Percentiles rank a stretch among this genome's conserved stretches.
These are phyloP conservation scores for Tolypocladium ophioglossoides DNA, from an alignment of 2,329 filamentous ascomycete species.

Conservation along the genomic window DNA sequence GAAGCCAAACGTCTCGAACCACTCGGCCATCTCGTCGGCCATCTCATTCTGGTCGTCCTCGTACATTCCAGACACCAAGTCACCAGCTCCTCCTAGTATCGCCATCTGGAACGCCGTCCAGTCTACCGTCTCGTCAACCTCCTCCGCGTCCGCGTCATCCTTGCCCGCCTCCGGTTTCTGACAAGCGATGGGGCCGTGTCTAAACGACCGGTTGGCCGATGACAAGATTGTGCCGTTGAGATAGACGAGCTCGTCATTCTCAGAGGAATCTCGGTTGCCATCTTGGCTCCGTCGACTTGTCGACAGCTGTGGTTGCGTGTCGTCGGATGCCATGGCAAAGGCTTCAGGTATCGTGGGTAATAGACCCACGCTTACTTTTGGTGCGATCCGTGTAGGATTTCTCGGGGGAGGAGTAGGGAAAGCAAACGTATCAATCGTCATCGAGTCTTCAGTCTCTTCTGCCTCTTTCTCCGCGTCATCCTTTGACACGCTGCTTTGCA, in stretches of 20 bases:
- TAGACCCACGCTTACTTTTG: slow-evolving; percentile 1
- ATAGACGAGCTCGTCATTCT: slow-evolving; percentile 33
- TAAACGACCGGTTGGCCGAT: slow-evolving; percentile 35
- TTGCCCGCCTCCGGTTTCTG: slow-evolving; percentile 30
- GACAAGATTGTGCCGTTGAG: slow-evolving; percentile 38
- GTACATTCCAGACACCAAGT: slow-evolving; percentile 32
- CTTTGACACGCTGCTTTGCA: neutral
- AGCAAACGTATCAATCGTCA: neutral
- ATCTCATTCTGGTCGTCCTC: slow-evolving; percentile 33
- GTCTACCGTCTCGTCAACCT: slow-evolving; percentile 40
- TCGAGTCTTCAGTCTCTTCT: neutral
- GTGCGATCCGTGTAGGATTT: slow-evolving; percentile 9
- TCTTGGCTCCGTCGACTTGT: neutral
- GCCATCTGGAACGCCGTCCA: slow-evolving; percentile 59
- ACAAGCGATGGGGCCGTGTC: slow-evolving; percentile 46
- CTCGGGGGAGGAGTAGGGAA: slow-evolving; percentile 8
- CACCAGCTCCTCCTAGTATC: slow-evolving; percentile 45
- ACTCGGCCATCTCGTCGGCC: slow-evolving; percentile 32
- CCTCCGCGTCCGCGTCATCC: slow-evolving; percentile 14
- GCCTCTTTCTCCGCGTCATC: slow-evolving; percentile 2
- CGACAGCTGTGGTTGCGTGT: neutral
- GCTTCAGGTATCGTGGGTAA: slow-evolving; percentile 16
- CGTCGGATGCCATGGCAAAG: neutral
- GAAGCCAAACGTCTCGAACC: slow-evolving; percentile 43
- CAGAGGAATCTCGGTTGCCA: no score